Base-by-base conservation (phyloP, 2,329 filamentous ascomycete species). In the Xylariaceae sp. region DNA sequence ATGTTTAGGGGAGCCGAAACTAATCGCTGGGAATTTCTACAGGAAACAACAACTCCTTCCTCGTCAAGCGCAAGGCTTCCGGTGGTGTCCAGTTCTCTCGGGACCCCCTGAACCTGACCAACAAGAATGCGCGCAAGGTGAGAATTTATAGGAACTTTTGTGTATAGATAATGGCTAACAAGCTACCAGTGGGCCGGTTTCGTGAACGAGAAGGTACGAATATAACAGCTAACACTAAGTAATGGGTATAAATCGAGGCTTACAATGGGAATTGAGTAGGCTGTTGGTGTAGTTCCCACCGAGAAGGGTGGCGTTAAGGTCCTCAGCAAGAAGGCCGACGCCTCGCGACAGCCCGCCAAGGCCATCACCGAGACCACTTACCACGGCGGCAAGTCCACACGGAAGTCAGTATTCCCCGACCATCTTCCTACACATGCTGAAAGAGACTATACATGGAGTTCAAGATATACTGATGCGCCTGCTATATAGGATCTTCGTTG, bases 51-150 rank as follows among this genome's bases (percentile, higher is more conserved):
- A 96, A 96, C 83, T 81, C 91, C 76, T 96, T 83, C 86, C 88
- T 96, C 76, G 90, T 94, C 77, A 96, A 96, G 89, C 90, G 91
- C 82, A 88, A 87, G 76, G 79, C 81, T 71, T 83, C 83, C 73
- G 92, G 91, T 74, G 90, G 91, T 77, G 83, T 90, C 71, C 90
- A 91, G 80, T 92, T 99, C 86, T 98, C 94, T 70, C 90, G 90
- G 71, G 94, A 98, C 77, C 91, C 93, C 72, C 81, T 97, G 69
- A 99, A 98, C 87, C 80, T 98, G 79, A 84, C 81, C 78, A 98
- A 97, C 89, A 83, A 88, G 80, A 89, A 96, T 84, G 88, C 85
- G 71, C 90, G 91, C 82, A 98, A 96, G 88, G 91, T 95, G 56
- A 67, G 65, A 9, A 49, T 23, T 28, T 14, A 31, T 19, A 23